A percentile compares a stretch with the other conserved stretches of the same genome.
Conservation (phyloP, 148 eudicot species). For the Polygonum aviculare region DNA sequence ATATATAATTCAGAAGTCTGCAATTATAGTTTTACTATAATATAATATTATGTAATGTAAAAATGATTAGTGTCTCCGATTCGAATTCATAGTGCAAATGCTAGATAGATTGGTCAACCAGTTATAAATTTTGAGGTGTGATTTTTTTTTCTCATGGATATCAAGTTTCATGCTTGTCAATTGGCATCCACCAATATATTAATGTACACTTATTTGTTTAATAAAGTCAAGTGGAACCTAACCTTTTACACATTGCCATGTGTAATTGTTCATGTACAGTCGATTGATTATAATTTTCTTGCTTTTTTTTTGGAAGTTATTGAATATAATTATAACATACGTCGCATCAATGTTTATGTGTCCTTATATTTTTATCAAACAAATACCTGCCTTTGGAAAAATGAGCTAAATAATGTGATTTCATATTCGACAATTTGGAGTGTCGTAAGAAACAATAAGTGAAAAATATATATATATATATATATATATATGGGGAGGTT, state of each 20-base stretch:
- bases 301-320: background rate
- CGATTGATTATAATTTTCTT: background rate
- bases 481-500: no score
- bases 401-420: background rate
- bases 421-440: background rate
- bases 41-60: no score
- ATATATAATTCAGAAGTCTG: no score
- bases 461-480: no score
- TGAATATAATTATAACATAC: background rate
- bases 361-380: background rate
- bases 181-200: background rate
- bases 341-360: constrained; percentile 6
- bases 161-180: background rate
- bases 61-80: no score
- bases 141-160: background rate
- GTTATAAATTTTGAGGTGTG: background rate
- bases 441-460: no score
- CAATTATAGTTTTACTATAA: no score
- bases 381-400: background rate
- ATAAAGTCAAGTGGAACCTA: constrained; percentile 4
- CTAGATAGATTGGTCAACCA: background rate
- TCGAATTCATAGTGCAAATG: no score
- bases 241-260: constrained; percentile 6
- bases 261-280: background rate
- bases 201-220: background rate